Conservation (phyloP, 75 land plant genomes). For the Adiantum capillusveneris region DNA sequence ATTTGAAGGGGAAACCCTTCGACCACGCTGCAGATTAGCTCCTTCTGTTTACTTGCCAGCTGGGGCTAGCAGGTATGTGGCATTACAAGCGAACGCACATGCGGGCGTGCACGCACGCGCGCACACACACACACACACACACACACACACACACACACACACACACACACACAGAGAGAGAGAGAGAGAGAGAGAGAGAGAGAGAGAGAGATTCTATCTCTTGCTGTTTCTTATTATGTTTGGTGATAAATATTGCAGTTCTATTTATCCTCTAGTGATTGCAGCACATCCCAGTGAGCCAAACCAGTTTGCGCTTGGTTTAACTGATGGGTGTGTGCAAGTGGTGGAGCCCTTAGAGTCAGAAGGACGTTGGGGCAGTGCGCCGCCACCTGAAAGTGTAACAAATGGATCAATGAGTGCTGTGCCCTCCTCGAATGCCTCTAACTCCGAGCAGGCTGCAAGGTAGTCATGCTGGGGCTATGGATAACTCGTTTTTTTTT, state of each 20-base stretch:
- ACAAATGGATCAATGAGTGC: no score
- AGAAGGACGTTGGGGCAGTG: conserved; percentile 42
- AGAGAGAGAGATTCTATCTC: no score
- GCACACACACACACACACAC: no score
- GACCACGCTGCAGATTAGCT: conserved; percentile 11
- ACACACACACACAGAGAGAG: no score
- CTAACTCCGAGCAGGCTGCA: not conserved
- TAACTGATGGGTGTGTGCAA: conserved; percentile 42
- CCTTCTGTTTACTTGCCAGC: conserved; percentile 4
- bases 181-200: no score
- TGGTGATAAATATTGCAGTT: conserved; percentile 19
- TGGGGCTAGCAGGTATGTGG: conserved; percentile 5
- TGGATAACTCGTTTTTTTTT: not conserved
- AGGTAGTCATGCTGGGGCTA: not conserved
- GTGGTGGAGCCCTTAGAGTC: conserved; percentile 46
- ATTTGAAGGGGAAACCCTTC: conserved; percentile 22
- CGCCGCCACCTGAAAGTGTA: no score
- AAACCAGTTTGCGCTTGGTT: conserved; percentile 44
- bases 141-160: no score
- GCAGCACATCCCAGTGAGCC: conserved; percentile 52
- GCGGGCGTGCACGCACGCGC: conserved; percentile 2
- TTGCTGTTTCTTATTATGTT: no score
- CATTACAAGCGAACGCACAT: conserved; percentile 19
- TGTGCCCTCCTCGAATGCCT: conserved; percentile 7
- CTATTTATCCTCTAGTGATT: conserved; percentile 34